Evolutionary conservation across 1,139 yeast genomes (phyloP).

Genomic region (Candida gigantensis): DNA sequence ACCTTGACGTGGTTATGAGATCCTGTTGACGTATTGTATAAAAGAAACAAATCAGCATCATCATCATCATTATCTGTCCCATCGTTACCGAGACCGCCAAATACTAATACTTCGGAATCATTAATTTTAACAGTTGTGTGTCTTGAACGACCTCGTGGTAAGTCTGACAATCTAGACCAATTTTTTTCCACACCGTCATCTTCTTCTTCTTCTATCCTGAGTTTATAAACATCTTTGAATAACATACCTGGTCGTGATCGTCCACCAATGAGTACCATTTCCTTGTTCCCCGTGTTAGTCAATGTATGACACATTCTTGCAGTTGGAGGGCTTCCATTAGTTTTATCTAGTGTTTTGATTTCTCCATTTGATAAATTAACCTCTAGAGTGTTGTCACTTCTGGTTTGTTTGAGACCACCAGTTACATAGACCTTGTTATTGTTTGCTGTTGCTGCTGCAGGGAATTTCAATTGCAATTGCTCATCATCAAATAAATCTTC

Average conservation of each 20-base stretch:
- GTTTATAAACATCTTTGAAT: constrained; percentile 33
- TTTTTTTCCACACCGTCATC: constrained; percentile 7
- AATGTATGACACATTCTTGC: constrained; percentile 66
- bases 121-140: constrained; percentile 48
- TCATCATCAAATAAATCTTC: constrained; percentile 16
- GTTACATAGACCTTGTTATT: constrained; percentile 35
- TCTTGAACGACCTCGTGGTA: constrained; percentile 53
- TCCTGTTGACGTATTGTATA: constrained; percentile 21
- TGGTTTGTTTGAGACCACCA: constrained; percentile 59
- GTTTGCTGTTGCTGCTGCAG: constrained; percentile 35
- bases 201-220: no score
- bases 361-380: constrained; percentile 15
- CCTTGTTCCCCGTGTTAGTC: constrained; percentile 31
- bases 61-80: constrained; percentile 12
- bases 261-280: constrained; percentile 62
- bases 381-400: constrained; percentile 27
- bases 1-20: constrained; percentile 17
- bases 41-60: constrained; percentile 21
- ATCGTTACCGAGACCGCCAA: constrained; percentile 34
- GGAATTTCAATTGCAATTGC: constrained; percentile 44
- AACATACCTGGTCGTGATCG: constrained; percentile 59
- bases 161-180: constrained; percentile 38
- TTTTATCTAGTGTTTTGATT: constrained; percentile 7
- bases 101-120: constrained; percentile 42
- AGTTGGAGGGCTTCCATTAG: constrained; percentile 20